These are phyloP conservation scores for Monosporozyma solicola DNA, from an alignment of 805 yeast genomes.

Conservation along the genomic window DNA sequence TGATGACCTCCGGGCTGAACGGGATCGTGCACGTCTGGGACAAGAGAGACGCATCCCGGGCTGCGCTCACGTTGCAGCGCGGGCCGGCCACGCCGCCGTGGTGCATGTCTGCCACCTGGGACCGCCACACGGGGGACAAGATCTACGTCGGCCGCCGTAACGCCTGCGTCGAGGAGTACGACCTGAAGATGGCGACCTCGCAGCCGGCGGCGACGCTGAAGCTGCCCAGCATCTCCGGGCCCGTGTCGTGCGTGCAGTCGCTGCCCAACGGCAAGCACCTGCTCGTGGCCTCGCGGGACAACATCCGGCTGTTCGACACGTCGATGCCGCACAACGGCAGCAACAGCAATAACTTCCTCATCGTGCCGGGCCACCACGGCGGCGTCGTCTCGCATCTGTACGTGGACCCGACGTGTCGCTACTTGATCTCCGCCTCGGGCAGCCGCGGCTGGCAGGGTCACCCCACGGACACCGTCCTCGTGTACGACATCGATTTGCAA, in stretches of 20 bases:
- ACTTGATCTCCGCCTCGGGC: constrained; percentile 86
- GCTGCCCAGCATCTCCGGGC: constrained; percentile 84
- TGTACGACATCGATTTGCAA: constrained; percentile 63
- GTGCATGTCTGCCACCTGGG: constrained; percentile 89
- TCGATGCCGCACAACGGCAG: constrained; percentile 23
- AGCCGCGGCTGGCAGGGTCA: constrained; percentile 91
- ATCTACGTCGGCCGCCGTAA: constrained; percentile 85
- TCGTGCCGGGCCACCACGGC: constrained; percentile 95
- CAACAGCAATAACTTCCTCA: constrained; percentile 53
- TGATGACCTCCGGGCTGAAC: constrained; percentile 74
- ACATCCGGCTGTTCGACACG: constrained; percentile 78
- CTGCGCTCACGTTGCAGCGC: constrained; percentile 41
- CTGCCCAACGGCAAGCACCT: constrained; percentile 75
- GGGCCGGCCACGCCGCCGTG: constrained; percentile 80
- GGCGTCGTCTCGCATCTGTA: constrained; percentile 70
- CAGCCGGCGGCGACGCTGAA: constrained; percentile 50
- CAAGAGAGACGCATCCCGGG: constrained; percentile 37
- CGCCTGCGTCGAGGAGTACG: constrained; percentile 71
- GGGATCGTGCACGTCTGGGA: constrained; percentile 85
- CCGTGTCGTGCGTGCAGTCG: constrained; percentile 71
- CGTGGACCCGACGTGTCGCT: constrained; percentile 82
- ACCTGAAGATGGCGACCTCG: constrained; percentile 45
- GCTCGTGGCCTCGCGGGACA: constrained; percentile 84
- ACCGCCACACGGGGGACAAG: constrained; percentile 47
- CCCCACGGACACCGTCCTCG: constrained; percentile 68